Evolutionary conservation across 2,329 filamentous ascomycete species (phyloP).

Genomic region (Cladosporium sp.): DNA sequence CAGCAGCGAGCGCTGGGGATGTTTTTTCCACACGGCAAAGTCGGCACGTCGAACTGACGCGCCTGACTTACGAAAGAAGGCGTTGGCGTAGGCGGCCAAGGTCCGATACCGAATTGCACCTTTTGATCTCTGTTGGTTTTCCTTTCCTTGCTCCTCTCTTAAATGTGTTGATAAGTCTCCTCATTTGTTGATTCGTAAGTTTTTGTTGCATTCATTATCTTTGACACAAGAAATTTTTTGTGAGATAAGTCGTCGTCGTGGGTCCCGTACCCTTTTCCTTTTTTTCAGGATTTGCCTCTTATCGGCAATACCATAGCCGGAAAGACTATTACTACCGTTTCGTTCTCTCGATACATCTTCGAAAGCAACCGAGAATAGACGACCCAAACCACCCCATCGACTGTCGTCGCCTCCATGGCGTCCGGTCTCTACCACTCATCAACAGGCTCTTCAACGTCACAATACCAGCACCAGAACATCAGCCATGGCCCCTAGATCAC

Average conservation of each 20-base stretch:
- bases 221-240: too few species aligned
- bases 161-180: neutral
- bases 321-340: neutral
- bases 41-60: slow-evolving; percentile 10
- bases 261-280: too few species aligned
- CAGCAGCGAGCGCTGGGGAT: too few species aligned
- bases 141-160: too few species aligned
- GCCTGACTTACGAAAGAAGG: too few species aligned
- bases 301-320: neutral
- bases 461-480: neutral
- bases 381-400: neutral
- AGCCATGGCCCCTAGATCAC: slow-evolving; percentile 6
- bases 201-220: neutral
- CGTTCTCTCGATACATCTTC: neutral
- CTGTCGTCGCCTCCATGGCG: neutral
- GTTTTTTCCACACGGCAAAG: slow-evolving; percentile 6
- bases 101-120: neutral
- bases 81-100: neutral
- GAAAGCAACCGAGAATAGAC: neutral
- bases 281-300: too few species aligned
- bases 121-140: too few species aligned
- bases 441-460: neutral
- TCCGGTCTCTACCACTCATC: neutral
- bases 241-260: too few species aligned
- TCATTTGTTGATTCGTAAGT: neutral